These are phyloP conservation scores for Candida xyloterini DNA, from an alignment of 805 yeast genomes.

Conservation along the genomic window DNA sequence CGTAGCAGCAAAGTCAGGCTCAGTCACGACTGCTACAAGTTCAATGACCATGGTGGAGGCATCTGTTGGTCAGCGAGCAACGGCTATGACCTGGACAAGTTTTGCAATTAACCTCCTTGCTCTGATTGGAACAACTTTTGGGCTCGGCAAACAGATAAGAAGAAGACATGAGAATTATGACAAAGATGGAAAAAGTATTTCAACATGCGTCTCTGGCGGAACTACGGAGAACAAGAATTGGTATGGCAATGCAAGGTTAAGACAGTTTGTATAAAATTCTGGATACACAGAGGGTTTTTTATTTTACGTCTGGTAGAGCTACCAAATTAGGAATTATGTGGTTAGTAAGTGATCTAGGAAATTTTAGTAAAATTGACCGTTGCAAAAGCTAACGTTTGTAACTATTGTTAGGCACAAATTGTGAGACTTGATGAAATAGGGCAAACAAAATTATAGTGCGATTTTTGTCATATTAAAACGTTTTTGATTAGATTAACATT, in stretches of 20 bases:
- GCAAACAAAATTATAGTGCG: no score
- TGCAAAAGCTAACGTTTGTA: not conserved
- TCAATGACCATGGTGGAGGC: conserved; percentile 49
- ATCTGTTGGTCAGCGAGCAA: conserved; percentile 48
- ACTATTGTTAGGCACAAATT: no score
- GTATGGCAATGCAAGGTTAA: conserved; percentile 3
- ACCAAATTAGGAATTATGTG: not conserved
- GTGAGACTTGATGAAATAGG: no score
- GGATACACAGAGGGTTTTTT: not conserved
- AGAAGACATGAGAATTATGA: conserved; percentile 1
- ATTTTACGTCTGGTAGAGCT: not conserved
- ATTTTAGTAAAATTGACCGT: conserved; percentile 6
- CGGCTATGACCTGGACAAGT: conserved; percentile 59
- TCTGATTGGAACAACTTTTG: conserved; percentile 35
- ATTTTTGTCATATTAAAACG: no score
- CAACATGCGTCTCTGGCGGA: conserved; percentile 1
- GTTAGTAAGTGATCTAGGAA: not conserved
- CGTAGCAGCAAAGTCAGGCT: conserved; percentile 49
- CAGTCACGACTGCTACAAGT: conserved; percentile 43
- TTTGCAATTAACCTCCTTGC: conserved; percentile 47
- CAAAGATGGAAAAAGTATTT: conserved; percentile 5
- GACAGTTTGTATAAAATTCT: conserved; percentile 7
- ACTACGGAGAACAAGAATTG: not conserved
- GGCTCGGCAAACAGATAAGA: conserved; percentile 36
- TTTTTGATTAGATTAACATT: no score